Base-by-base conservation (phyloP, 495 filamentous ascomycete genomes). In the Terfezia claveryi region DNA sequence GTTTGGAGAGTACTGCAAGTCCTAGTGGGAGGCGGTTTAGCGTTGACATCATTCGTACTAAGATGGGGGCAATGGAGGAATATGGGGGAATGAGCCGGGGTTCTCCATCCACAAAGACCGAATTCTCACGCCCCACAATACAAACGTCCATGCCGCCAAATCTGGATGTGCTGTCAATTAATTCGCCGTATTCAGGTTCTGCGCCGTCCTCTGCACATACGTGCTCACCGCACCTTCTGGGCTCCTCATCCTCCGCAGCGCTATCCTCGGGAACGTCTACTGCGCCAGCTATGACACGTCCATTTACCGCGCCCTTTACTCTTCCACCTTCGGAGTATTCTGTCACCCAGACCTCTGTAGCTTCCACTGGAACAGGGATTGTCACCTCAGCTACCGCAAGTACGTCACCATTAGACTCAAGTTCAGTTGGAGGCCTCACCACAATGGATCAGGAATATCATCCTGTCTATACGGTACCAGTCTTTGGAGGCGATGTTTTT, bases 401-500 rank as follows among this genome's bases (percentile, higher is more conserved):
- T 66, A 16, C 57, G 10, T 62, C 61, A 17, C 58, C 63, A 32
- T 27, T 71, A 11, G 68, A 70, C 57, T 62, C 66, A 5, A 63
- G 63, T 44, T 64, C 62, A 36, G 59, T 62, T 32, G 58, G 66
- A 27, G 67, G 64, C n/a, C 66, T 70, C 8, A 67, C 64, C n/a
- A 64, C 67, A 14, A 52, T 57, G 11, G 59, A 66, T 23, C 71
- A 87, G 44, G 84, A 86, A 57, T 75, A 80, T 51, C 77, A 80
- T 68, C 72, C 76, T 50, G 74, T 76, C 58, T 82, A 78, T 62
- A 78, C 81, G 10, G 80, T 91, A 61, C 85, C 88, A 8, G 79
- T 92, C 27, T 94, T 92, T 67, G 85, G 84, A 12, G 79, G 74
- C 37, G 86, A 94, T 55, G 80, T 77, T 58, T 77, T 56, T 73